Evolutionary conservation across 768 basidiomycete genomes (phyloP), one percentile per base, ranked within the genome.

Genomic region (Termitomyces sp.): DNA sequence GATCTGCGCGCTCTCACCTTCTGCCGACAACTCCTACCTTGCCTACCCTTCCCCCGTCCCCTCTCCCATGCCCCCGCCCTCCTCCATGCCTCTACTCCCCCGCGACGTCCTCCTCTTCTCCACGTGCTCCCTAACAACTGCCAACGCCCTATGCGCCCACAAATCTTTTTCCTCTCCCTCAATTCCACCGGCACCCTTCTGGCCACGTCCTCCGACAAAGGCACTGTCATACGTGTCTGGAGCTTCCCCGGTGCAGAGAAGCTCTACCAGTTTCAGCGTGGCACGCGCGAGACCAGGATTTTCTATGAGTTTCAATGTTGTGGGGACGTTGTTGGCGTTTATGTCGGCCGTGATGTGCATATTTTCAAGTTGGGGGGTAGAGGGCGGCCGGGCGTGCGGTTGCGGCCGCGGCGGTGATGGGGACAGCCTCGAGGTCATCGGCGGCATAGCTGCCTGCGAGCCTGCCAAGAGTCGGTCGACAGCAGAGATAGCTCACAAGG

Each of bases 141-240:
- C 92, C 48, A 98, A 99, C 78, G 94, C 96, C 68, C 91, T 99
- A 60, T 96, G 94, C 69, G 97, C 97, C 17, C 97, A 99, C 78
- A 98, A 98, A 75, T 76, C 63, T 91, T 94, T 7, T 87, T 86
- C 68, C 81, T 98, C 51, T 80, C 91, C 6, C 84, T 99, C 74
- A 96, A 96, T 74, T 82, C 86, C 2, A 81, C 88, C 0, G 96
- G 96, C 12, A 92, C 92, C 0, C 81, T 98, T 58, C 87, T 99
- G 45, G 97, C 96, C 25, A 96, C 96, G 5, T 88, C 94, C 14
- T 91, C 89, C 1, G 94, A 96, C 49, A 96, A 96, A 71, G 97
- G 97, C 15, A 99, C 97, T 5, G 94, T 98, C 64, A 96, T 99
- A 59, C 86, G 97, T 47, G 95, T 98, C 1, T 98, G 95, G 84